Evolutionary conservation across 148 eudicot genomes (phyloP).

Genomic region (Fallopia convolvulus): DNA sequence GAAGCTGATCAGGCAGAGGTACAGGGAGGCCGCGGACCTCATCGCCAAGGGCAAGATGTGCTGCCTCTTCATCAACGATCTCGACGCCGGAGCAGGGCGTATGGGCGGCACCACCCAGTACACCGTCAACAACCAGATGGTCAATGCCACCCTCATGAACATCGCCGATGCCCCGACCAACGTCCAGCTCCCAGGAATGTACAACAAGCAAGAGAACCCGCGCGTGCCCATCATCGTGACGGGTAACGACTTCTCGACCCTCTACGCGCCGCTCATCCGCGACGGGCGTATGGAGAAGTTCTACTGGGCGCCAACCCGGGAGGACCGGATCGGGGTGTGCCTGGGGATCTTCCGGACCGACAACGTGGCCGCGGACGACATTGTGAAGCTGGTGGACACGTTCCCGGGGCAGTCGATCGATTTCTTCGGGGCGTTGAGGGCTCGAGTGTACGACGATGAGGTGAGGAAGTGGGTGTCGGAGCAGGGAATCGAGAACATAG

Average conservation of each 20-base stretch:
- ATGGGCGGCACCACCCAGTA: slow-evolving; percentile 93
- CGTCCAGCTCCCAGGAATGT: slow-evolving; percentile 93
- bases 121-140: slow-evolving; percentile 97
- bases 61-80: slow-evolving; percentile 84
- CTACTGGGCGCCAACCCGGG: slow-evolving; percentile 96
- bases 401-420: slow-evolving; percentile 98
- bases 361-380: slow-evolving; percentile 36
- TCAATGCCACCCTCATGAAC: slow-evolving; percentile 95
- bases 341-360: slow-evolving; percentile 68
- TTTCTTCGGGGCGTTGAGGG: slow-evolving; percentile 93
- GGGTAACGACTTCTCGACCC: slow-evolving; percentile 86
- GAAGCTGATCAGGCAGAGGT: slow-evolving; percentile 82
- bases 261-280: slow-evolving; percentile 92
- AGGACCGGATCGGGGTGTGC: slow-evolving; percentile 87
- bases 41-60: slow-evolving; percentile 93
- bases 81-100: slow-evolving; percentile 89
- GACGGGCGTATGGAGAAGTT: slow-evolving; percentile 99
- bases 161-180: slow-evolving; percentile 90
- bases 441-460: slow-evolving; percentile 84
- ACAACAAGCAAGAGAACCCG: slow-evolving; percentile 84
- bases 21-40: slow-evolving; percentile 84
- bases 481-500: slow-evolving; percentile 50
- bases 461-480: slow-evolving; percentile 60
- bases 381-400: slow-evolving; percentile 65
- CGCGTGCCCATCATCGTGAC: slow-evolving; percentile 91